Evolutionary conservation across 2,329 filamentous ascomycete genomes (phyloP).

Genomic region (Teratosphaeria destructans): DNA sequence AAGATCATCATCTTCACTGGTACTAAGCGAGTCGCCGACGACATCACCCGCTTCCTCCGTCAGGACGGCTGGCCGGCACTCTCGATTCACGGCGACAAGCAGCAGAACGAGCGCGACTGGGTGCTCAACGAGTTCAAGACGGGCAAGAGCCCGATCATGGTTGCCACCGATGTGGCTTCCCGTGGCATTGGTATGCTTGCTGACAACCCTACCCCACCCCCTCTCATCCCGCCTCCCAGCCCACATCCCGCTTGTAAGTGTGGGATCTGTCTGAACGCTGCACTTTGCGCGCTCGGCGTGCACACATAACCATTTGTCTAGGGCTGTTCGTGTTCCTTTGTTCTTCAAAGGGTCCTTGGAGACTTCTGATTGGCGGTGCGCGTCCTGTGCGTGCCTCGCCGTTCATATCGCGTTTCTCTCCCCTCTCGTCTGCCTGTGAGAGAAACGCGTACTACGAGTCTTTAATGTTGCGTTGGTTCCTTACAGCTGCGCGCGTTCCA

Average conservation of each 20-base stretch:
- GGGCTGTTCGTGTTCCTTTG: conserved; percentile 68
- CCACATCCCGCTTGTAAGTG: conserved; percentile 36
- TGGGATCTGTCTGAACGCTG: conserved; percentile 63
- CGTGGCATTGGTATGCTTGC: conserved; percentile 99
- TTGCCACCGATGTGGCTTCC: conserved; percentile 98
- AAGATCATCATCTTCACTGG: conserved; percentile 90
- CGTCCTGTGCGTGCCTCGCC: conserved; percentile 35
- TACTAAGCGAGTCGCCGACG: conserved; percentile 85
- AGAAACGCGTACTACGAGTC: conserved; percentile 62
- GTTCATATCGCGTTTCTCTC: conserved; percentile 59
- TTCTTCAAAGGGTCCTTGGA: conserved; percentile 85
- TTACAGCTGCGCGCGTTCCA: conserved; percentile 58
- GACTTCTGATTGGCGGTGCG: conserved; percentile 36
- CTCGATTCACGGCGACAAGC: conserved; percentile 98
- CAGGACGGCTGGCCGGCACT: conserved; percentile 97
- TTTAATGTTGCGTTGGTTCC: conserved; percentile 50
- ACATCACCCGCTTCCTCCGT: conserved; percentile 93
- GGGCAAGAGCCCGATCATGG: conserved; percentile 99
- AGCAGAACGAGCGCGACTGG: conserved; percentile 99
- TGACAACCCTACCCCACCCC: conserved; percentile 33
- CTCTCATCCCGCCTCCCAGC: conserved; percentile 26
- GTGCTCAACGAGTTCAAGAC: conserved; percentile 99
- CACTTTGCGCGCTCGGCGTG: conserved; percentile 75
- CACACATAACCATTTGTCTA: conserved; percentile 80
- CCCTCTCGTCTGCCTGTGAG: conserved; percentile 72